These are phyloP conservation scores for Nitzschia putrida DNA, from an alignment of 108 stramenopile genomes.

Conservation along the genomic window DNA sequence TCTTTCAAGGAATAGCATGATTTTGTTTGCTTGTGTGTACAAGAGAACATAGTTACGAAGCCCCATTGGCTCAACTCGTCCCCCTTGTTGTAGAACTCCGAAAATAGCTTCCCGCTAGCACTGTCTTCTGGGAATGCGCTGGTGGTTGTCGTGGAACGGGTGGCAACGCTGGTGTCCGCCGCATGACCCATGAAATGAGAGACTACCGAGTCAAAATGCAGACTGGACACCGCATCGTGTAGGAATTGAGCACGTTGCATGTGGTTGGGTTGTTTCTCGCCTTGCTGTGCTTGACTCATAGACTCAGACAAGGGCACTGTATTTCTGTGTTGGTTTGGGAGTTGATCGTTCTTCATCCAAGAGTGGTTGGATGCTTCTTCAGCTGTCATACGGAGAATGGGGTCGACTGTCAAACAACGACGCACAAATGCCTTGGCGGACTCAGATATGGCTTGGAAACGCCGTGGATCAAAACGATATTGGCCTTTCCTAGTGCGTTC, in stretches of 20 bases:
- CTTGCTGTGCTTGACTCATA: constrained; percentile 11
- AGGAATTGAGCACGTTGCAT: constrained; percentile 18
- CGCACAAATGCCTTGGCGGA: constrained; percentile 72
- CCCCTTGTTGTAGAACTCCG: constrained; percentile 30
- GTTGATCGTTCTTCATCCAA: constrained; percentile 47
- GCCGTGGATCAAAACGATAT: constrained; percentile 36
- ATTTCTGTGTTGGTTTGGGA: constrained; percentile 3
- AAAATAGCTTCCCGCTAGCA: constrained; percentile 30
- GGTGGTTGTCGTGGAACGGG: neutral
- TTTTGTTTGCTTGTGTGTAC: constrained; percentile 40
- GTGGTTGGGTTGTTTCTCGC: neutral
- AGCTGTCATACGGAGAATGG: constrained; percentile 53
- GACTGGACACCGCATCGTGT: constrained; percentile 23
- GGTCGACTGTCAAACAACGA: constrained; percentile 51
- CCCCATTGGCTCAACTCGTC: constrained; percentile 53
- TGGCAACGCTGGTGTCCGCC: constrained; percentile 29
- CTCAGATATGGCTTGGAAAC: constrained; percentile 22
- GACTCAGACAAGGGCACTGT: constrained; percentile 1
- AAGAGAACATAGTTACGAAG: constrained; percentile 48
- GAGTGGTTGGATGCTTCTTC: constrained; percentile 49
- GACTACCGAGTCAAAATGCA: constrained; percentile 13
- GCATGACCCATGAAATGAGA: constrained; percentile 44
- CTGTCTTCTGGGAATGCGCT: constrained; percentile 28
- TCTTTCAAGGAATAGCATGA: constrained; percentile 60
- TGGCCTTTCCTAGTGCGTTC: constrained; percentile 29